These are phyloP conservation scores for Solanum rostratum DNA, from an alignment of 257 asterid genomes.

Conservation along the genomic window DNA sequence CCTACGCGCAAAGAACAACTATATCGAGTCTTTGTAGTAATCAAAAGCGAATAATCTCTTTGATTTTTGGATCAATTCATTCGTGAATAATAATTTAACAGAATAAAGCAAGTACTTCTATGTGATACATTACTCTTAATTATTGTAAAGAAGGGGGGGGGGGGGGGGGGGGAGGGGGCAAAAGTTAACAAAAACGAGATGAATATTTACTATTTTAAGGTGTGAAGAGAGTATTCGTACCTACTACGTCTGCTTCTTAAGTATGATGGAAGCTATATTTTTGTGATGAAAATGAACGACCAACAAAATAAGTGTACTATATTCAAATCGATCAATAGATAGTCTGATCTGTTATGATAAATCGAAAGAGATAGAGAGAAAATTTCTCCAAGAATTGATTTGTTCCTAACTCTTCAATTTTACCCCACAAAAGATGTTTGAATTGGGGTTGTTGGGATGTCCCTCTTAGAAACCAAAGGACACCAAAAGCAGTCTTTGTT, in stretches of 20 bases:
- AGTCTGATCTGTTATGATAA: neutral
- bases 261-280: too few species aligned
- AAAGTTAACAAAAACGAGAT: neutral
- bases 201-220: neutral
- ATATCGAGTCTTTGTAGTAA: neutral
- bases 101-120: neutral
- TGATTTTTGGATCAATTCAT: neutral
- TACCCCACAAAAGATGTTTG: neutral
- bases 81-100: neutral
- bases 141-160: too few species aligned
- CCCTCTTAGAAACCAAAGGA: neutral
- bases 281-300: neutral
- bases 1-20: neutral
- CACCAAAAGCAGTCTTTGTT: neutral
- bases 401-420: neutral
- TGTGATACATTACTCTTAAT: neutral
- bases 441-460: neutral
- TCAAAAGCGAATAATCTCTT: neutral
- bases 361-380: neutral
- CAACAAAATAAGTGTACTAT: neutral
- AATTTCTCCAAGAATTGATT: neutral
- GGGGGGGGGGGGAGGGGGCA: too few species aligned
- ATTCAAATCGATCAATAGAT: neutral
- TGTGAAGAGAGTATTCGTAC: neutral
- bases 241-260: neutral